Evolutionary conservation across 495 filamentous ascomycete species (phyloP), one percentile per base, ranked within the genome.

Genomic region (Aspergillus wentii): DNA sequence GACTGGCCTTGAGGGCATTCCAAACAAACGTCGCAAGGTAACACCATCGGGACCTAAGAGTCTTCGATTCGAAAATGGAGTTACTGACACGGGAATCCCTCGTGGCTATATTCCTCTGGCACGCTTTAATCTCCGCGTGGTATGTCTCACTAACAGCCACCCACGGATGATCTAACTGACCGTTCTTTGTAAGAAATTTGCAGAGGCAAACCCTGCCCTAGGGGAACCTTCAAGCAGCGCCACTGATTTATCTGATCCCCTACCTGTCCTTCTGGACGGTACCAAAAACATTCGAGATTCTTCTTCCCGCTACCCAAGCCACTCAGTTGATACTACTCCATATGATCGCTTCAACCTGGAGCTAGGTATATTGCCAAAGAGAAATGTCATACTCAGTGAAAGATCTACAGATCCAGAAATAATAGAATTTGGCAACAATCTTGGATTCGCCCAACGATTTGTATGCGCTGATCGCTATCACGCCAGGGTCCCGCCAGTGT

Each of bases 11-110:
- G 38, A 58, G 33, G 44, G 35, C 7, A 57, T 31, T 41, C 51
- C 46, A 8, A 49, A 25, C 17, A 71, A 71, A 48, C 64, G 67
- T 29, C 64, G 60, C 42, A 71, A 66, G 40, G 17, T 58, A 22
- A 6, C 28, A 8, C 44, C 51, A 27, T 30, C 47, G 15, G 38
- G 32, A 3, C 19, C 39, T n/a, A 46, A 36, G 13, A 61, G 49
- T 19, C 40, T 68, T 6, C 30, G 41, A 17, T 16, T 51, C 5
- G 13, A 42, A 19, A 35, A 47, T 33, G 55, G 53, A 2, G 5
- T 55, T 10, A 54, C 53, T 2, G n/a, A 26, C 3, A 42, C 43
- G 17, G 36, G 48, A 26, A 39, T 54, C 3, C 62, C 61, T 30
- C 13, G 40, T 29, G 61, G 61, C 0, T 64, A 68, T 31, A 62